Base-by-base conservation (phyloP, 129 eudicot genomes). In the Chrysanthemum seticuspe region DNA sequence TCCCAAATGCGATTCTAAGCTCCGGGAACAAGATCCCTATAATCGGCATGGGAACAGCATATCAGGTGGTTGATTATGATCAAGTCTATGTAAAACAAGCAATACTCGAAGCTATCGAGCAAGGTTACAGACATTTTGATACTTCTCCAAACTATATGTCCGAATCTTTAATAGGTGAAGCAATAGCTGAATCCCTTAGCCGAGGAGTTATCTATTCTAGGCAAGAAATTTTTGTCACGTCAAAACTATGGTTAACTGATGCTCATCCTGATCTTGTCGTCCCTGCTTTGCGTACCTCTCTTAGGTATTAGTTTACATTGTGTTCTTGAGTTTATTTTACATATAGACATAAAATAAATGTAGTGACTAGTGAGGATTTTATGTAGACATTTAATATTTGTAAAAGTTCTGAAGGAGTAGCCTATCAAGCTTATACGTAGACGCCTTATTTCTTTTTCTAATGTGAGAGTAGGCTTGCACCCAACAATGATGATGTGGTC, bases 21-120 rank as follows among this genome's bases (percentile, higher is more conserved):
- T 64, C 52, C 25, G 48, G 13, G 52, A 64, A 64, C 23, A 34
- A n/a, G 50, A 64, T 36, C 8, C 68, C 48, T 2, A 6, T 63
- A 7, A 63, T 34, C 36, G 68, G 50, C 68, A 63, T 63, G 68
- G 68, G 68, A 63, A 34, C 50, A 29, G 16, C 68, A 10, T 63
- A 29, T 34, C 16, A 34, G 10, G 2, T 18, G 68, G 10, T 63
- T 16, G 13, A 63, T 15, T 29, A 31, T 40, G 51, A 63, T 63
- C 68, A 47, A 63, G 10, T 13, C 14, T 10, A 13, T 29, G 47
- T 34, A 10, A 63, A 63, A 5, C 48, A 62, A 2, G 44, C 47
- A 12, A n/a, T 27, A 62, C 9, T 25, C 2, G 18, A 13, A 62
- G 67, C 68, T 29, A 27, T 63, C 49, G 18, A 62, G 49, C 18